Conservation (phyloP, 305 asterid species). For the Solanum aculeatissimum region DNA sequence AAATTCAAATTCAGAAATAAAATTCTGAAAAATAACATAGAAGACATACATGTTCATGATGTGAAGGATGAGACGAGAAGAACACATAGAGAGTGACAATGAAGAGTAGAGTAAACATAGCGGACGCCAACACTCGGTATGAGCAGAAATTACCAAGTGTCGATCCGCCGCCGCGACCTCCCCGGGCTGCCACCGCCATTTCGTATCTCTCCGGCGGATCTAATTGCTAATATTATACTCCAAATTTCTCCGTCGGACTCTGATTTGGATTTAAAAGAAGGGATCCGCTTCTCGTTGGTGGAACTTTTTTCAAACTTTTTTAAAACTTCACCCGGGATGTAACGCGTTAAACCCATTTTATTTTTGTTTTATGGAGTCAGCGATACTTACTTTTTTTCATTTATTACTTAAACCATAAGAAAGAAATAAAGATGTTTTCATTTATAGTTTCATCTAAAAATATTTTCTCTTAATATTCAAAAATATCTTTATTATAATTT, state of each 20-base stretch:
- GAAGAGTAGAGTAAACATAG: conserved; percentile 64
- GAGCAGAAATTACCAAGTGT: conserved; percentile 41
- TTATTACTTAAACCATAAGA: too few relatives aligned
- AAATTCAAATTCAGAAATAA: neutral
- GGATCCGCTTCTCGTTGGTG: too few relatives aligned
- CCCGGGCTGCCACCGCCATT: conserved; percentile 69
- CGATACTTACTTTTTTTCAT: too few relatives aligned
- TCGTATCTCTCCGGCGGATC: conserved; percentile 12
- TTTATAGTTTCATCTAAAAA: too few relatives aligned
- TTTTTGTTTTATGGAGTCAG: too few relatives aligned
- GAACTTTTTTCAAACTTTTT: too few relatives aligned
- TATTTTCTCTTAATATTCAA: too few relatives aligned
- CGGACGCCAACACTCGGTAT: conserved; percentile 66
- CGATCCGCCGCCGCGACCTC: conserved; percentile 45
- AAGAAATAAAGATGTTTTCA: too few relatives aligned
- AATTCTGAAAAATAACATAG: neutral
- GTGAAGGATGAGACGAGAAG: conserved; percentile 52
- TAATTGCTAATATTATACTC: neutral
- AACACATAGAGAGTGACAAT: conserved; percentile 59
- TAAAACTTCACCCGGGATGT: too few relatives aligned
- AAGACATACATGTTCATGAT: conserved; percentile 34
- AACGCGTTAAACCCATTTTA: too few relatives aligned
- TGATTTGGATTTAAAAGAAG: too few relatives aligned
- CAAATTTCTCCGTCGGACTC: neutral
- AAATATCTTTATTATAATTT: too few relatives aligned